phyloP scores from a whole-genome alignment of 106 monocot genomes.

The Platanthera zijinensis region DNA sequence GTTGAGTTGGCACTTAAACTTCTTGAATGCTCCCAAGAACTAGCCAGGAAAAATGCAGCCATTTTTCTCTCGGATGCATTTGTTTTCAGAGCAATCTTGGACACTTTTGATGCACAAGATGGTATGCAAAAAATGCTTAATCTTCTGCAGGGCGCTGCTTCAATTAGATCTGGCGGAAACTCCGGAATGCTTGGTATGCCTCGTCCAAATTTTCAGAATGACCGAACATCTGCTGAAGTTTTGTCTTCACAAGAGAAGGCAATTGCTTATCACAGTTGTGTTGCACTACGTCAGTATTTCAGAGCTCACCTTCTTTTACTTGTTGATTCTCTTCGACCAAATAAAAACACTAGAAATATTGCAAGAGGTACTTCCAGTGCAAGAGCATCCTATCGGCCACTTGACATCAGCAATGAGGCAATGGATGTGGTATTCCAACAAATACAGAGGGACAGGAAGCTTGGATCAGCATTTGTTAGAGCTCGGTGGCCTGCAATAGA shows the following conservation, averaged over 20 bases:
- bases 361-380: conserved; percentile 55
- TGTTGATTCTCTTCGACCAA: conserved; percentile 89
- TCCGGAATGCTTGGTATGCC: conserved; percentile 36
- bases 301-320: conserved; percentile 81
- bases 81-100: conserved; percentile 85
- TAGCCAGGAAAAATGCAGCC: conserved; percentile 91
- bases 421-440: conserved; percentile 83
- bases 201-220: conserved; percentile 49
- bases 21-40: conserved; percentile 76
- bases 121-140: conserved; percentile 79
- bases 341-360: conserved; percentile 57
- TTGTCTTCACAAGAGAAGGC: conserved; percentile 84
- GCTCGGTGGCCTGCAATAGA: conserved; percentile 85
- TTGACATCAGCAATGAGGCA: conserved; percentile 93
- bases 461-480: conserved; percentile 81
- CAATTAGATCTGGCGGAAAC: conserved; percentile 77
- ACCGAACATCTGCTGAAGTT: conserved; percentile 70
- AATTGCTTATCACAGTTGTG: conserved; percentile 88
- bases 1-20: conserved; percentile 89
- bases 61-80: conserved; percentile 77
- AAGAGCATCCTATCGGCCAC: conserved; percentile 78
- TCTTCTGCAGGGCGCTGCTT: conserved; percentile 63
- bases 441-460: conserved; percentile 92
- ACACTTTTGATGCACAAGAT: conserved; percentile 83
- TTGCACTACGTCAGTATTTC: conserved; percentile 85